Conservation (phyloP, 306 rosid species). For the Phaseolus lunatus region DNA sequence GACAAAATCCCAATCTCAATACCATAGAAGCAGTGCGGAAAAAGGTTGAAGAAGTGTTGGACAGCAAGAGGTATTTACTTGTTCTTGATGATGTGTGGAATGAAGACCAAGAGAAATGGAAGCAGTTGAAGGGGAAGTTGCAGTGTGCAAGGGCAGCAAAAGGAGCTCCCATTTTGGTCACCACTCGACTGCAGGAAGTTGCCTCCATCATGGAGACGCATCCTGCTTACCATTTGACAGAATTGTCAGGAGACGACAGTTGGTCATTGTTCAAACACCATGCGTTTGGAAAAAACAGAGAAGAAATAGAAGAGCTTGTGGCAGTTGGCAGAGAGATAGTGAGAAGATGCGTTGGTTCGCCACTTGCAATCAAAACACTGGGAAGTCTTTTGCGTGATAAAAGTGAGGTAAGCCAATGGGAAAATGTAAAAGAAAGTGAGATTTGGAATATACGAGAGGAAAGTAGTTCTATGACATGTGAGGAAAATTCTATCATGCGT, state of each 20-base stretch:
- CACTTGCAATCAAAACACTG: too few species aligned
- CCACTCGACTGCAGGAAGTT: constrained; percentile 36
- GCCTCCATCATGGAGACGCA: constrained; percentile 32
- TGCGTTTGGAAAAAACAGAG: constrained; percentile 15
- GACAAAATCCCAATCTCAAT: neutral
- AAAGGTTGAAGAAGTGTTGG: constrained; percentile 10
- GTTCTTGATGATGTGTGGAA: constrained; percentile 58
- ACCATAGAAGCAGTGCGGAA: neutral
- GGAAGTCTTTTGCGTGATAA: too few species aligned
- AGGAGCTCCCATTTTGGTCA: constrained; percentile 45
- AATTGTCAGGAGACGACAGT: constrained; percentile 33
- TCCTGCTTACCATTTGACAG: neutral
- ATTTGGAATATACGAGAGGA: too few species aligned
- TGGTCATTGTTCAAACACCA: constrained; percentile 49
- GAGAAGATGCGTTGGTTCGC: too few species aligned
- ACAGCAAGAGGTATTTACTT: constrained; percentile 36
- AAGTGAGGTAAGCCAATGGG: constrained; percentile 35
- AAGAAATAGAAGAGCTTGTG: too few species aligned
- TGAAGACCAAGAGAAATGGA: constrained; percentile 40
- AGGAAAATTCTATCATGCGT: too few species aligned
- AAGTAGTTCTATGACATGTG: too few species aligned
- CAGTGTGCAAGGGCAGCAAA: constrained; percentile 37
- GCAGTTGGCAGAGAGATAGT: too few species aligned
- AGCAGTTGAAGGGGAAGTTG: constrained; percentile 19
- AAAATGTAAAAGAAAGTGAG: too few species aligned